These are phyloP conservation scores for Coccomyxa sp. DNA, from an alignment of 139 green algal genomes.

Conservation along the genomic window DNA sequence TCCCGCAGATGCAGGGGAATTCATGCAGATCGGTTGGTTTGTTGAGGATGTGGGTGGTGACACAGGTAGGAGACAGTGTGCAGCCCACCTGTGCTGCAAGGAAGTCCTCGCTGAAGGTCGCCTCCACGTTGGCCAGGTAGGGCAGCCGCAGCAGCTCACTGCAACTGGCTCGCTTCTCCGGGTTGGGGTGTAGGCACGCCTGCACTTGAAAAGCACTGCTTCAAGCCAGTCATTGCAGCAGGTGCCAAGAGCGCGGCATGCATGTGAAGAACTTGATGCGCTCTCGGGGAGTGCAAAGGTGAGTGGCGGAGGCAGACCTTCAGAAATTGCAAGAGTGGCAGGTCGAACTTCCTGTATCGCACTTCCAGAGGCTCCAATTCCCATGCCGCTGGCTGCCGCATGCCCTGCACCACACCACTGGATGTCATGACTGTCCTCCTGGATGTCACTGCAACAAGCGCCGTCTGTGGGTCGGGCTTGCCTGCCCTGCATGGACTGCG, in stretches of 20 bases:
- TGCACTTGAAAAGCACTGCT: background rate
- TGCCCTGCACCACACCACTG: constrained; percentile 11
- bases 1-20: background rate
- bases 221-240: no score
- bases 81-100: background rate
- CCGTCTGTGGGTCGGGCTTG: no score
- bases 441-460: background rate
- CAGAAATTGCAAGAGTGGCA: constrained; percentile 35
- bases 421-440: background rate
- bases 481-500: no score
- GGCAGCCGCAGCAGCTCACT: constrained; percentile 47
- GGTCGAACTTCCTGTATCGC: constrained; percentile 25
- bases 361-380: constrained; percentile 26
- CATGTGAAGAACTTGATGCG: no score
- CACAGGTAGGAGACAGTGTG: background rate
- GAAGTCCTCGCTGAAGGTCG: constrained; percentile 2
- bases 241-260: no score
- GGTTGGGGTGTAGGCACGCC: constrained; percentile 52
- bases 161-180: constrained; percentile 28
- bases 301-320: background rate
- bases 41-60: background rate
- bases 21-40: no score
- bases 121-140: constrained; percentile 38
- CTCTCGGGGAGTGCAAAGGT: no score
- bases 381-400: constrained; percentile 21